Evolutionary conservation across 78 protist genomes (phyloP), one percentile per base, ranked within the genome.

Genomic region (Protostelium mycophagum): DNA sequence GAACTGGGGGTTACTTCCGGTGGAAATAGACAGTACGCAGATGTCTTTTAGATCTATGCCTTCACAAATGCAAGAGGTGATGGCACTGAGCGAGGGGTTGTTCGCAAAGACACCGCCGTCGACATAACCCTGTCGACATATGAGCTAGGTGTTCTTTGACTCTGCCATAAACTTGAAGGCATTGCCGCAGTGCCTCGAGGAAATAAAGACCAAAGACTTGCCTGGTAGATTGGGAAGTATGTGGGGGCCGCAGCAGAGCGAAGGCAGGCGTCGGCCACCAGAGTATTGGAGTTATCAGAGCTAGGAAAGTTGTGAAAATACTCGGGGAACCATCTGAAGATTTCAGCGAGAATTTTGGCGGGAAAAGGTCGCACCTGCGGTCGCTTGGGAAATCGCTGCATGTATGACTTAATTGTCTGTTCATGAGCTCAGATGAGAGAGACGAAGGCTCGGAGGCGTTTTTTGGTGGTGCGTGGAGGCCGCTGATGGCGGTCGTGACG

Each of bases 71-170:
- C 91, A 88, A 37, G 84, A 38, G 0, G 95, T 89, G 29, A 92
- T 86, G 34, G 94, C 94, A 0, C 90, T 36, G 28, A 91, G 31
- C 5, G 87, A 39, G 36, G 94, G 94, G 37, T 91, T 91, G 83
- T 91, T 91, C 36, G 90, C 89, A 35, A 91, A 91, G 1, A 91
- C 94, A 85, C 94, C 94, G 38, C 94, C 94, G 36, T 91, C 94
- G 29, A 91, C 89, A 39, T 83, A 91, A 25, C 91, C 91, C 84
- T 91, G 94, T 25, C 16, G 73, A 51, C 73, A 51, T 51, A 16
- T 25, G 73, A 5, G 31, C 16, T 51, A n/a, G n/a, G n/a, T n/a
- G n/a, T n/a, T n/a, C n/a, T n/a, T n/a, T n/a, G n/a, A n/a, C n/a
- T n/a, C n/a, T n/a, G n/a, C n/a, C n/a, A n/a, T n/a, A n/a, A n/a